These are phyloP conservation scores for Rutstroemia sp. DNA, from an alignment of 2,329 filamentous ascomycete genomes.

Conservation along the genomic window DNA sequence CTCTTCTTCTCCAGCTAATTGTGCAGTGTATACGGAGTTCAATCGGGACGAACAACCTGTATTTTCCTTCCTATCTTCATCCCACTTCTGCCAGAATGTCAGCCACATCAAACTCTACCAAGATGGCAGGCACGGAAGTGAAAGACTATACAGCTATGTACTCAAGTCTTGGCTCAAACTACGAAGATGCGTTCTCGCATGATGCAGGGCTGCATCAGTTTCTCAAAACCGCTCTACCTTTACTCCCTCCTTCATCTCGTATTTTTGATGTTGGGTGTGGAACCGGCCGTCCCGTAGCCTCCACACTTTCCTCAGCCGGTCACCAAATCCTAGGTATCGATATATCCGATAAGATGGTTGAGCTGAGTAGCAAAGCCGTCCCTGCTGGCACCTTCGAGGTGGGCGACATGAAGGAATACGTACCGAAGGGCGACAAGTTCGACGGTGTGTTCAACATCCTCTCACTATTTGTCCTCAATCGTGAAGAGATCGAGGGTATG, in stretches of 20 bases:
- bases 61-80: too few species aligned
- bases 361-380: constrained; percentile 6
- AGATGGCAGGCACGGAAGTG: too few species aligned
- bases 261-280: constrained; percentile 30
- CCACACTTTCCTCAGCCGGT: constrained; percentile 21
- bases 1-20: too few species aligned
- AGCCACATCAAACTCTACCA: not conserved
- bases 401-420: constrained; percentile 13
- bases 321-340: constrained; percentile 15
- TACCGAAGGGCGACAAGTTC: not conserved
- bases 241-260: not conserved
- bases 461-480: constrained; percentile 11
- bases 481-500: constrained; percentile 10
- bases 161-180: not conserved
- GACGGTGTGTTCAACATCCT: constrained; percentile 12
- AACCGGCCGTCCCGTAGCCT: constrained; percentile 26
- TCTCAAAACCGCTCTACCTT: not conserved
- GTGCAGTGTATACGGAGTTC: too few species aligned
- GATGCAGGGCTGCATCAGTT: not conserved
- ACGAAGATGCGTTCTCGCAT: not conserved
- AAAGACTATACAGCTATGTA: not conserved
- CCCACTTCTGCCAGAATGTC: too few species aligned
- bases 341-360: constrained; percentile 29
- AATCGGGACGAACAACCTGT: too few species aligned
- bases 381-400: constrained; percentile 12